These are phyloP conservation scores for Phytopythium kandeliae DNA, from an alignment of 352 stramenopile species.

Conservation along the genomic window DNA sequence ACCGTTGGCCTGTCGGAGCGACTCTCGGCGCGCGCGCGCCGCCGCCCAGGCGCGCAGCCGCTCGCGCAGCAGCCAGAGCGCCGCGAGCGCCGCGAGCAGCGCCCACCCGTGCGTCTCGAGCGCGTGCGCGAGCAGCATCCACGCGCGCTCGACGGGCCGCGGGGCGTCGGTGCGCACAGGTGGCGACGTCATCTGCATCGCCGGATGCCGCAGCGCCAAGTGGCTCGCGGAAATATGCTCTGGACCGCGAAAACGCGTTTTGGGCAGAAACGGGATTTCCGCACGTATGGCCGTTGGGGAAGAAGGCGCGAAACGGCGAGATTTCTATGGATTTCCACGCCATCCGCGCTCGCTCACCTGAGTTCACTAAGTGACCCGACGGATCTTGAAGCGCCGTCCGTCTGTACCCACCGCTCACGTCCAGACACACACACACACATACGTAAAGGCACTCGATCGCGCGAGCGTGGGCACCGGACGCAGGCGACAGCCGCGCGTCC, in stretches of 20 bases:
- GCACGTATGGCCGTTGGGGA: no score
- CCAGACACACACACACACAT: no score
- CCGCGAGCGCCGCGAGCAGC: slow-evolving; percentile 23
- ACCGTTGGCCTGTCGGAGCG: slow-evolving; percentile 49
- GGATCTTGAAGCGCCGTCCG: background rate
- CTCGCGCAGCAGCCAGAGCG: slow-evolving; percentile 19
- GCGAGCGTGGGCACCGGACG: no score
- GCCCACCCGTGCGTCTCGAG: slow-evolving; percentile 56
- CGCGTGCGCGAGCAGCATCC: slow-evolving; percentile 16
- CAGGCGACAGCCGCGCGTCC: no score
- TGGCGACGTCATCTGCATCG: no score
- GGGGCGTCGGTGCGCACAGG: no score
- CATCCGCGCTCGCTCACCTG: background rate
- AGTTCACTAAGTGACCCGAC: background rate
- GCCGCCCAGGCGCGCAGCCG: slow-evolving; percentile 25
- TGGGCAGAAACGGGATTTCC: background rate
- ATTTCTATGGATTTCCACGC: background rate
- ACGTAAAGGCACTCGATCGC: no score
- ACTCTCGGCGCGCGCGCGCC: slow-evolving; percentile 21
- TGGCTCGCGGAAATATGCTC: no score
- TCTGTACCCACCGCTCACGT: no score
- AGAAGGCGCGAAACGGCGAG: no score
- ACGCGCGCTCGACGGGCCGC: slow-evolving; percentile 9
- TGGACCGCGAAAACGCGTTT: no score
- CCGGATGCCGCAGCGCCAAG: no score